Evolutionary conservation across 305 asterid species (phyloP).

Genomic region (Nicotiana rustica): DNA sequence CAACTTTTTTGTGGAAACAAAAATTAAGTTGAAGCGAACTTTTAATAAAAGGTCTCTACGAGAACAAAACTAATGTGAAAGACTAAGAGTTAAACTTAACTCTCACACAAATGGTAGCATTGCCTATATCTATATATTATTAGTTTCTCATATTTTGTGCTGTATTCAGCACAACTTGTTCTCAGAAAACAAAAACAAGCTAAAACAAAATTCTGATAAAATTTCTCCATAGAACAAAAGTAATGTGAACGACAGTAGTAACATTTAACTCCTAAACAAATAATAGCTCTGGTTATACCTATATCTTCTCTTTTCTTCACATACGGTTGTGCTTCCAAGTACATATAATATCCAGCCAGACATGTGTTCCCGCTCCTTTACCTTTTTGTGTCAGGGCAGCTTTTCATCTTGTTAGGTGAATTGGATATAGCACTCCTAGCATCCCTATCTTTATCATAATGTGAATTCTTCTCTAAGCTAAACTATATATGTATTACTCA

Average conservation of each 20-base stretch:
- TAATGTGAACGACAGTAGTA: neutral
- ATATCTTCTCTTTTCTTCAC: neutral
- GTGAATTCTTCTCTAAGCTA: conserved; percentile 6
- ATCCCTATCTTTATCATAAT: conserved; percentile 7
- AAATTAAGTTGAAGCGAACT: neutral
- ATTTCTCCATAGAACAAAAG: neutral
- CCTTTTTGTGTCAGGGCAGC: neutral
- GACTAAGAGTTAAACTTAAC: neutral
- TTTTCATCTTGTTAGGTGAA: neutral
- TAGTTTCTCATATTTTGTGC: neutral
- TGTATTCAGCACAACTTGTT: neutral
- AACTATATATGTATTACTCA: neutral
- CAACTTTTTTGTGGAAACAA: neutral
- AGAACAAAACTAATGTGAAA: conserved; percentile 20
- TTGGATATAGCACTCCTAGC: neutral
- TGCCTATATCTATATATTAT: neutral
- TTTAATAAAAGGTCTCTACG: neutral
- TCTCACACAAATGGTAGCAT: neutral
- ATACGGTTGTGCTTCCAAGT: neutral
- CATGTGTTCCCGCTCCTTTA: neutral
- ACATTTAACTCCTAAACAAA: conserved; percentile 4
- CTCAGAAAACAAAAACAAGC: conserved; percentile 11
- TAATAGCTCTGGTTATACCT: neutral
- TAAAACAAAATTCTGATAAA: conserved; percentile 1
- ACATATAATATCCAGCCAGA: neutral